A percentile compares a stretch with the other conserved stretches of the same genome.
phyloP scores from a whole-genome alignment of 1,284 basidiomycete species.

The Kwoniella shivajii region DNA sequence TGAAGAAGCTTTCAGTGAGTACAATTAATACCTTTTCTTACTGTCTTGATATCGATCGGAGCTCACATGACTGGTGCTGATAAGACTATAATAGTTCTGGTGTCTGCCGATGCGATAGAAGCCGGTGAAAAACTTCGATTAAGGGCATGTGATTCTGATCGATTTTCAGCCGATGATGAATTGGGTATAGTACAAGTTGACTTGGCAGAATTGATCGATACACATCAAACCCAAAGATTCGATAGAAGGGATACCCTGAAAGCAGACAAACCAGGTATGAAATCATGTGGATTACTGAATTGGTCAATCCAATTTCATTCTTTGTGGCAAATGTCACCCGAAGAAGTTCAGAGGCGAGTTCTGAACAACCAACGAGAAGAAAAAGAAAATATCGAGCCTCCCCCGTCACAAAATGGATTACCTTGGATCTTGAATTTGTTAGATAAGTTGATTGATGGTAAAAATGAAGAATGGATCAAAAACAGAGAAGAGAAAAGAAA shows the following conservation, averaged over 20 bases:
- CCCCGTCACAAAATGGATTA: conserved; percentile 1
- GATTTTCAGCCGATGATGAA: conserved; percentile 56
- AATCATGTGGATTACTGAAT: conserved; percentile 37
- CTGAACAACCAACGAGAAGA: conserved; percentile 11
- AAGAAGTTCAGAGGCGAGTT: conserved; percentile 30
- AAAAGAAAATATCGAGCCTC: conserved; percentile 21
- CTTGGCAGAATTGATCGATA: conserved; percentile 50
- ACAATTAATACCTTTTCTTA: neutral
- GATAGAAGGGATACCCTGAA: conserved; percentile 37
- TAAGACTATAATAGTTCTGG: conserved; percentile 33
- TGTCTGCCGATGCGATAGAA: conserved; percentile 46
- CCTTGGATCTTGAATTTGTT: conserved; percentile 44
- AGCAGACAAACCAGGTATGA: conserved; percentile 42
- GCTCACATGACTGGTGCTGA: neutral
- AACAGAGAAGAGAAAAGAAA: conserved; percentile 44
- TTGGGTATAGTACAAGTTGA: conserved; percentile 55
- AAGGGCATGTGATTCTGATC: conserved; percentile 53
- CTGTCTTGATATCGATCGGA: too few species aligned
- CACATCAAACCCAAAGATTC: conserved; percentile 20
- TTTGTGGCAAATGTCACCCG: conserved; percentile 45
- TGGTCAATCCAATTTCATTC: conserved; percentile 52
- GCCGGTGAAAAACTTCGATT: conserved; percentile 50
- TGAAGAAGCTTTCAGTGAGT: conserved; percentile 50
- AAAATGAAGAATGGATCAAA: conserved; percentile 41
- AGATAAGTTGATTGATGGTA: conserved; percentile 12